phyloP scores from a whole-genome alignment of 2,329 filamentous ascomycete genomes.

The Pezicula carpinea region DNA sequence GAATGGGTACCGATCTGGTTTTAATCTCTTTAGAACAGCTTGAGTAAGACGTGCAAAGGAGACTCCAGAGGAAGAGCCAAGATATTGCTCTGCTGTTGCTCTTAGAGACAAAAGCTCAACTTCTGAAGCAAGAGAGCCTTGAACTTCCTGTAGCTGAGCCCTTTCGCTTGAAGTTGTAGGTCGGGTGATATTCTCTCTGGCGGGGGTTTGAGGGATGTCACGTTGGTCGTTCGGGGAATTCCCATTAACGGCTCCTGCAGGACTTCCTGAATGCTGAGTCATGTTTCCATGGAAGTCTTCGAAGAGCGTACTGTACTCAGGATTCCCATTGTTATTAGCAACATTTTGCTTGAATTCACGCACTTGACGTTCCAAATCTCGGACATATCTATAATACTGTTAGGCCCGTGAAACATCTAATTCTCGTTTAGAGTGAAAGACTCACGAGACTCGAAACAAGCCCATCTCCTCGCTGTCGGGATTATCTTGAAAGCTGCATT shows the following conservation, averaged over 20 bases:
- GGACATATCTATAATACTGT: slow-evolving; percentile 26
- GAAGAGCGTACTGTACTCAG: neutral
- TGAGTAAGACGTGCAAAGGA: slow-evolving; percentile 41
- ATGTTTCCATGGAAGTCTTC: neutral
- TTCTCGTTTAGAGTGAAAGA: slow-evolving; percentile 7
- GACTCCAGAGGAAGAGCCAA: slow-evolving; percentile 39
- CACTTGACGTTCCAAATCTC: slow-evolving; percentile 27
- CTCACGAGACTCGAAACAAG: slow-evolving; percentile 37
- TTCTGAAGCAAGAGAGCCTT: slow-evolving; percentile 28
- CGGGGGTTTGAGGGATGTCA: neutral
- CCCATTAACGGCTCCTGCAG: slow-evolving; percentile 1
- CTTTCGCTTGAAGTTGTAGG: neutral
- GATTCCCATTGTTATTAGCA: neutral
- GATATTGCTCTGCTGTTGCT: slow-evolving; percentile 38
- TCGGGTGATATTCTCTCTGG: slow-evolving; percentile 1
- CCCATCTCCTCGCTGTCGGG: slow-evolving; percentile 32
- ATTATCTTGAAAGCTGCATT: slow-evolving; percentile 36
- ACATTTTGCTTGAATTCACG: slow-evolving; percentile 23
- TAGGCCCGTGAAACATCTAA: neutral
- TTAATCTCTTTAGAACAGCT: slow-evolving; percentile 35
- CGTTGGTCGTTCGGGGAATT: neutral
- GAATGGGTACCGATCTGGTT: slow-evolving; percentile 38
- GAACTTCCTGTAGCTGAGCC: slow-evolving; percentile 9
- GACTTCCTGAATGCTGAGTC: neutral
- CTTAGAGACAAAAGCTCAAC: slow-evolving; percentile 36